These are phyloP conservation scores for Stylosanthes scabra DNA, from an alignment of 331 rosid species.

Conservation along the genomic window DNA sequence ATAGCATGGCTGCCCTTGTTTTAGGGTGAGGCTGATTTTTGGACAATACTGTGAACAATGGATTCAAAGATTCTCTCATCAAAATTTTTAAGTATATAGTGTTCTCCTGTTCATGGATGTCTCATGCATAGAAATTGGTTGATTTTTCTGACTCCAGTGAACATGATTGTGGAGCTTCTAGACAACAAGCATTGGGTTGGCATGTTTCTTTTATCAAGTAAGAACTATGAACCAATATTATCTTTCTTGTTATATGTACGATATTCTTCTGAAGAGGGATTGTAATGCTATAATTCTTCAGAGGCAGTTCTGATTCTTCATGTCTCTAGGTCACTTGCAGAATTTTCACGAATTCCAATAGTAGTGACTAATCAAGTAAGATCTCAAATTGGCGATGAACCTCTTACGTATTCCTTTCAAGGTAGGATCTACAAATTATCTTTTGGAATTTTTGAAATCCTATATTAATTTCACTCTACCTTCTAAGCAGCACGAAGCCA, in stretches of 20 bases:
- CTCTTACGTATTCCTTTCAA: slow-evolving; percentile 76
- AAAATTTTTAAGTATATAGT: slow-evolving; percentile 14
- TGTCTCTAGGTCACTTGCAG: slow-evolving; percentile 81
- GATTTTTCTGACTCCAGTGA: slow-evolving; percentile 63
- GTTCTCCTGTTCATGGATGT: slow-evolving; percentile 18
- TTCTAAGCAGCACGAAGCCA: slow-evolving; percentile 51
- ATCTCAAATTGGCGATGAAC: slow-evolving; percentile 70
- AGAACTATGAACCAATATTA: slow-evolving; percentile 32
- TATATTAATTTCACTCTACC: slow-evolving; percentile 32
- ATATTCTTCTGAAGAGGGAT: slow-evolving; percentile 25
- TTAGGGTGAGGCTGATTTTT: slow-evolving; percentile 64
- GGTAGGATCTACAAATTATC: slow-evolving; percentile 56
- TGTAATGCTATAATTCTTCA: slow-evolving; percentile 17
- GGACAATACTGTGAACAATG: slow-evolving; percentile 20
- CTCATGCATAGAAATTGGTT: slow-evolving; percentile 29
- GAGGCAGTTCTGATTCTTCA: slow-evolving; percentile 33
- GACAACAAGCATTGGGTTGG: slow-evolving; percentile 84
- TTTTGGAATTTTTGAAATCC: slow-evolving; percentile 23
- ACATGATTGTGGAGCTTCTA: slow-evolving; percentile 55
- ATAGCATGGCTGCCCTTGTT: slow-evolving; percentile 93
- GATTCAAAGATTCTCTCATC: slow-evolving; percentile 28
- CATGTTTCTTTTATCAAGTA: slow-evolving; percentile 89
- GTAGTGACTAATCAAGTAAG: slow-evolving; percentile 97
- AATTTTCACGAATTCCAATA: slow-evolving; percentile 87
- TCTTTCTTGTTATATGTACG: slow-evolving; percentile 12